Evolutionary conservation across 176 grass and related monocot genomes (phyloP), one percentile per base, ranked within the genome.

Genomic region (Aegilops longissima): DNA sequence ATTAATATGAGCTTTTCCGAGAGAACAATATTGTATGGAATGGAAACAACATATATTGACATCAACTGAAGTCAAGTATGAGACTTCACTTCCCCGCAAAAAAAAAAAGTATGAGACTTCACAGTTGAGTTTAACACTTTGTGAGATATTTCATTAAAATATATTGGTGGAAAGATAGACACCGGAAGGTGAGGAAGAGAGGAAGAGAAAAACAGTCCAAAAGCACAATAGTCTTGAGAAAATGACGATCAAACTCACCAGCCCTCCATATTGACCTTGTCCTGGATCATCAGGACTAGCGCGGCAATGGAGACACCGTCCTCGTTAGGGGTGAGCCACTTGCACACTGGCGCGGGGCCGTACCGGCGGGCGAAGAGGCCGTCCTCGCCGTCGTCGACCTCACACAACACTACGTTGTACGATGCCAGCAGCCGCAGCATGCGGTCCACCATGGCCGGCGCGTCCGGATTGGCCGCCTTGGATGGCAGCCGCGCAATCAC

Each of bases 181-280:
- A 47, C 12, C 12, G 12, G 13, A 13, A 47, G 44, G 3, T 47
- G 44, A 4, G 3, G 44, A 47, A 47, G 12, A 47, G 3, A 4
- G 44, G 44, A 47, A 47, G 44, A 47, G 44, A 47, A 47, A 47
- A 47, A 47, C 44, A 47, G 44, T 47, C 44, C 12, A 13, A 47
- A 47, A 47, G 12, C 12, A 13, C 12, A 13, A 12, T 45, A 45
- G 44, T 47, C 44, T 47, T 47, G 12, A 12, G 44, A 13, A 47
- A 47, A 47, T 47, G 13, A 47, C 44, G 44, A 47, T 4, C 44
- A 47, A 47, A 13, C 44, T 88, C 54, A 94, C 95, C 95, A 97
- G 86, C 95, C 94, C 90, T 93, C 95, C 92, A 97, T 95, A 70
- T 95, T 84, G 58, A 97, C 70, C 82, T 97, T 95, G 78, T 97